phyloP scores from a whole-genome alignment of 768 basidiomycete species.

The Leccinum subgranulosum region DNA sequence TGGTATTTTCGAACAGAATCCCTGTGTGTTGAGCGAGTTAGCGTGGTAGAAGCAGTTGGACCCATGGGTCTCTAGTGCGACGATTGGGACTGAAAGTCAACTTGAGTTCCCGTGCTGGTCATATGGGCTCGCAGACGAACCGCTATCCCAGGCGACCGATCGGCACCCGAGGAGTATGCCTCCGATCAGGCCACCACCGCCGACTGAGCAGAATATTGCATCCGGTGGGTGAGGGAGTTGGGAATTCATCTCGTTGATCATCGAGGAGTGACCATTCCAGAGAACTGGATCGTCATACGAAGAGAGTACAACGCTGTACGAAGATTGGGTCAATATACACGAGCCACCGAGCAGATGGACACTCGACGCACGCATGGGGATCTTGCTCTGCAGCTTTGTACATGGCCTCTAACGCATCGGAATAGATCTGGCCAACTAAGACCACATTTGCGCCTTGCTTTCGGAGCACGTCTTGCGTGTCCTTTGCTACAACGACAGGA shows the following conservation, averaged over 20 bases:
- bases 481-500: constrained; percentile 48
- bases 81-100: constrained; percentile 52
- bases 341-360: not conserved
- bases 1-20: constrained; percentile 32
- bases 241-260: constrained; percentile 58
- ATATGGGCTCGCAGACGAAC: constrained; percentile 35
- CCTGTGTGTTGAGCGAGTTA: constrained; percentile 50
- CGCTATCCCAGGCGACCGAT: constrained; percentile 62
- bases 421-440: constrained; percentile 56
- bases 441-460: constrained; percentile 56
- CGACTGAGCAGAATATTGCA: constrained; percentile 76
- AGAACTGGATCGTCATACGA: constrained; percentile 67
- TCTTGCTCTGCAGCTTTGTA: constrained; percentile 41
- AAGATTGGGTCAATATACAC: not conserved
- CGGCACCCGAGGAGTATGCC: constrained; percentile 70
- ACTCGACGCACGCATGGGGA: constrained; percentile 47
- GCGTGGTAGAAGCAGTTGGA: constrained; percentile 75
- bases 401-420: constrained; percentile 55
- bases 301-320: constrained; percentile 58
- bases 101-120: not conserved
- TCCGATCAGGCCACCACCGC: constrained; percentile 69
- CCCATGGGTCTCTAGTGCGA: constrained; percentile 69
- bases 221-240: constrained; percentile 58
- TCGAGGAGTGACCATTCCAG: constrained; percentile 78
- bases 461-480: constrained; percentile 48